Evolutionary conservation across 2,329 filamentous ascomycete species (phyloP).

Genomic region (Colletotrichum orbiculare): DNA sequence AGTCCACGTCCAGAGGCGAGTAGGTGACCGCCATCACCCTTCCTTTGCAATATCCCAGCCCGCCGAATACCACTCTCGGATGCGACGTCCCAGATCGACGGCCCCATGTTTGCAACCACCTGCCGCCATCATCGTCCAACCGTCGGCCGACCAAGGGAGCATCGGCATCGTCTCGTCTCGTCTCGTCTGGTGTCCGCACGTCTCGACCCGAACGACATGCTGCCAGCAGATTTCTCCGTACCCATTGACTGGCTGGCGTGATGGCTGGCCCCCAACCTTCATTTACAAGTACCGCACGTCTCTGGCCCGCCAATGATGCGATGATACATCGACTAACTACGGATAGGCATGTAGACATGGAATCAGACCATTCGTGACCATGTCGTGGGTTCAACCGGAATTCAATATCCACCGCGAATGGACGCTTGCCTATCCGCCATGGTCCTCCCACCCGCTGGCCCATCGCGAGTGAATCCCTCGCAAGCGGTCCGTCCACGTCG

Average conservation of each 20-base stretch:
- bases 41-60: slow-evolving; percentile 19
- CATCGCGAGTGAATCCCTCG: too few species aligned
- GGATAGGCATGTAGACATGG: slow-evolving; percentile 9
- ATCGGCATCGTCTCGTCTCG: slow-evolving; percentile 15
- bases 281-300: too few species aligned
- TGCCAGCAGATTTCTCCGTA: slow-evolving; percentile 5
- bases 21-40: slow-evolving; percentile 16
- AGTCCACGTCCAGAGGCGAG: slow-evolving; percentile 8
- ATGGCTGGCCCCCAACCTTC: slow-evolving; percentile 14
- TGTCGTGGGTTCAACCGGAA: slow-evolving; percentile 6
- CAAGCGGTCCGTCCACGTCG: too few species aligned
- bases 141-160: slow-evolving; percentile 12
- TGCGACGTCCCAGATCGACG: slow-evolving; percentile 24
- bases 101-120: slow-evolving; percentile 5
- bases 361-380: not conserved
- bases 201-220: not conserved
- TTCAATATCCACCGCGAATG: slow-evolving; percentile 9
- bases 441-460: too few species aligned
- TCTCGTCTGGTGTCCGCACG: slow-evolving; percentile 15
- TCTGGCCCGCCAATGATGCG: too few species aligned
- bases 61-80: slow-evolving; percentile 15
- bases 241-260: not conserved
- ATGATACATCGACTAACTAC: too few species aligned
- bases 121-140: not conserved
- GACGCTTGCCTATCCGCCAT: not conserved